Conservation (phyloP, 192 early-diverging fungal species). For the Chytriomyces hyalinus region DNA sequence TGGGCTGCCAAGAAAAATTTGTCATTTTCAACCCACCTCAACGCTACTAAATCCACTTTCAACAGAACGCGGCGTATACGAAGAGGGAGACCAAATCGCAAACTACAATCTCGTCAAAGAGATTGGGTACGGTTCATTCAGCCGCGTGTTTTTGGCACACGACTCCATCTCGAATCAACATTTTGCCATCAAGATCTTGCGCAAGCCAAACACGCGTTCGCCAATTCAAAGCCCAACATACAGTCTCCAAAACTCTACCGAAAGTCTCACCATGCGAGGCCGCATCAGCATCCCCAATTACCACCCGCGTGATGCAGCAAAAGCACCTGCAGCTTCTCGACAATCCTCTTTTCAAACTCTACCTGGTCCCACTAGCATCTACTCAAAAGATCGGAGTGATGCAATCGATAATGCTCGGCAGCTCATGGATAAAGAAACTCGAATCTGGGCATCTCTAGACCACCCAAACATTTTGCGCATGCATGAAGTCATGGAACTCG, state of each 20-base stretch:
- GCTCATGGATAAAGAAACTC: constrained; percentile 66
- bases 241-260: neutral
- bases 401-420: constrained; percentile 36
- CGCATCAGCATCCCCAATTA: constrained; percentile 13
- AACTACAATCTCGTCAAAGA: constrained; percentile 69
- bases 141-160: constrained; percentile 71
- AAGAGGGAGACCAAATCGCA: constrained; percentile 75
- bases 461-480: constrained; percentile 74
- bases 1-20: too few relatives aligned
- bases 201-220: neutral
- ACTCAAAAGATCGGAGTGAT: neutral
- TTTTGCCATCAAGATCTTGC: constrained; percentile 72
- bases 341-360: neutral
- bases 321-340: neutral
- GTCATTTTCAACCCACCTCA: too few relatives aligned
- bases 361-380: neutral
- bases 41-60: too few relatives aligned
- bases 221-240: neutral
- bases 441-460: constrained; percentile 70
- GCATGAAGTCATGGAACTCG: constrained; percentile 67
- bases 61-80: constrained; percentile 45
- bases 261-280: constrained; percentile 3
- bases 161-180: constrained; percentile 31
- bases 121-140: constrained; percentile 79
- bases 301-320: neutral